Percentiles rank a stretch among this genome's conserved stretches.
Evolutionary conservation across 2,329 filamentous ascomycete species (phyloP).

Genomic region (Lojkania enalia): DNA sequence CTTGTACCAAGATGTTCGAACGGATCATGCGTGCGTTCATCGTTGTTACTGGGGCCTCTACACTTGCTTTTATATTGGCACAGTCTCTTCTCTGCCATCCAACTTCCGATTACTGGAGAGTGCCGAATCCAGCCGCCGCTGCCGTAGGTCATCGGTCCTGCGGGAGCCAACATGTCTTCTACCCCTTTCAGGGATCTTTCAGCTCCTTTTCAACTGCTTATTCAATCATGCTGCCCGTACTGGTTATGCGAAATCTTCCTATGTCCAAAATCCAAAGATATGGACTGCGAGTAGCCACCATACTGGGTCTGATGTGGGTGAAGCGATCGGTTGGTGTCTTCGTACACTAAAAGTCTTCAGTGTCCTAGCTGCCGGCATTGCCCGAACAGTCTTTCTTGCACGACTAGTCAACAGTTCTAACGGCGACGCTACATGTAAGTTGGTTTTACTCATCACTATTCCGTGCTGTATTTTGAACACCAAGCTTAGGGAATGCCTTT

Average conservation of each 20-base stretch:
- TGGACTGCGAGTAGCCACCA: conserved; percentile 17
- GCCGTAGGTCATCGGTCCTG: conserved; percentile 5
- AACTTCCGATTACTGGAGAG: conserved; percentile 39
- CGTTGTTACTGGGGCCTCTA: conserved; percentile 31
- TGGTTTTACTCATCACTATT: no score
- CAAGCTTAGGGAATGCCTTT: conserved; percentile 32
- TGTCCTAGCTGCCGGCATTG: conserved; percentile 36
- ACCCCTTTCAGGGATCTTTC: conserved; percentile 23
- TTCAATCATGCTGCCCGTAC: conserved; percentile 21
- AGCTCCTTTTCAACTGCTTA: conserved; percentile 25
- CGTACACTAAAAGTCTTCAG: no score
- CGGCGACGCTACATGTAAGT: conserved; percentile 30
- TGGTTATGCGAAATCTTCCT: conserved; percentile 22
- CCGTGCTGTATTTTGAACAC: no score
- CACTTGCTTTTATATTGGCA: conserved; percentile 34
- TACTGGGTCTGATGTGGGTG: conserved; percentile 21
- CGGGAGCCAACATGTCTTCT: conserved; percentile 17
- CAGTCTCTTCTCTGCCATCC: conserved; percentile 37
- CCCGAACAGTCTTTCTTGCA: conserved; percentile 36
- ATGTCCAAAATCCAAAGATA: conserved; percentile 22
- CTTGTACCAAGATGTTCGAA: conserved; percentile 29
- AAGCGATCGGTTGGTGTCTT: no score
- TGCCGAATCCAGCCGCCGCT: conserved; percentile 21
- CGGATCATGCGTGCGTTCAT: conserved; percentile 38
- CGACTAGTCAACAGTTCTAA: conserved; percentile 18